phyloP scores from a whole-genome alignment of 352 stramenopile species.

The Phytophthora constricta region DNA sequence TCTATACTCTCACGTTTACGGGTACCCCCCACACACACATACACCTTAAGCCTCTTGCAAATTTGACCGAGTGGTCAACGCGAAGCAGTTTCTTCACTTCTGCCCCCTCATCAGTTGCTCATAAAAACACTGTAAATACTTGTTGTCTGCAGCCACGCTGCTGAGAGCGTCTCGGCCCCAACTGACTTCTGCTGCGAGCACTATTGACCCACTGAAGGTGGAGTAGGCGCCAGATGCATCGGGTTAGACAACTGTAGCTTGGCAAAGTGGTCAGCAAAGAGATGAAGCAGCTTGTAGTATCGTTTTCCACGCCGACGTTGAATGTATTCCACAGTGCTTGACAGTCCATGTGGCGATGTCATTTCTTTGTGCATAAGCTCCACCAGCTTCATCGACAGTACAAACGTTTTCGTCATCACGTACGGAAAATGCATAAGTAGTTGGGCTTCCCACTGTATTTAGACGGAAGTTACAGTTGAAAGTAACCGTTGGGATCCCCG shows the following conservation, averaged over 20 bases:
- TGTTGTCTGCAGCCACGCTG: neutral
- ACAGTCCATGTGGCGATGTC: neutral
- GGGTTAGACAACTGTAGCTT: neutral
- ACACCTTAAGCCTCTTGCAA: no score
- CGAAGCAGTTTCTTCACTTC: neutral
- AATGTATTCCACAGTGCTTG: conserved; percentile 6
- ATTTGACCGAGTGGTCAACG: neutral
- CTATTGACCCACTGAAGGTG: neutral
- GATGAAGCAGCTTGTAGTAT: conserved; percentile 6
- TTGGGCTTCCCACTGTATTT: neutral
- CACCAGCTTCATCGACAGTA: conserved; percentile 1
- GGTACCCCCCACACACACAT: no score
- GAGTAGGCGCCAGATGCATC: neutral
- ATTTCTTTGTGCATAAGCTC: conserved; percentile 5
- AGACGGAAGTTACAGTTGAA: neutral
- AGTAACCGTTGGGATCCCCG: neutral
- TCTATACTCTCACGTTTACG: no score
- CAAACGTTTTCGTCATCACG: conserved; percentile 2
- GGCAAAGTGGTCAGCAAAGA: conserved; percentile 3
- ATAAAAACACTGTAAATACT: neutral
- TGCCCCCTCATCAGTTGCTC: neutral
- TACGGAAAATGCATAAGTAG: neutral
- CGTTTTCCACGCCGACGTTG: neutral
- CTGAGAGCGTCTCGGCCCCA: neutral
- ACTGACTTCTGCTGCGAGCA: neutral